Percentiles rank a stretch among this genome's conserved stretches.
phyloP scores from a whole-genome alignment of 148 eudicot species.

The Suaeda aralocaspica region DNA sequence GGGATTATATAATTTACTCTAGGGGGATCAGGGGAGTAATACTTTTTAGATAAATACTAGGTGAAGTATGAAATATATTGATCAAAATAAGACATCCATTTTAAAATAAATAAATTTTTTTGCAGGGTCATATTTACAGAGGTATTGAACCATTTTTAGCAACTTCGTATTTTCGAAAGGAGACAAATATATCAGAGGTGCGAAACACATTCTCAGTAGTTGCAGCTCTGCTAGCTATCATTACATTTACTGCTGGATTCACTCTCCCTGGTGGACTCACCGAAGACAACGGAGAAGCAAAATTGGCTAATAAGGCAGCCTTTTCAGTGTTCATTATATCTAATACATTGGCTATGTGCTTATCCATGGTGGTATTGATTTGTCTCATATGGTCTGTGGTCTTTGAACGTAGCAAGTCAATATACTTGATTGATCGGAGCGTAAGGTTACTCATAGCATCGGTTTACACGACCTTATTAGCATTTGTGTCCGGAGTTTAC shows the following conservation, averaged over 20 bases:
- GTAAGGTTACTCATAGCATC: neutral
- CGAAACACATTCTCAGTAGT: neutral
- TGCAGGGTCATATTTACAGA: no score
- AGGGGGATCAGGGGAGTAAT: no score
- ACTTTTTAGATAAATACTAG: no score
- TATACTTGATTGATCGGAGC: conserved; percentile 5
- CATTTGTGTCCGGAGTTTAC: conserved; percentile 12
- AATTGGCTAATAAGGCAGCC: neutral
- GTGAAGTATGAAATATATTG: no score
- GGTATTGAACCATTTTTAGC: neutral
- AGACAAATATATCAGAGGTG: neutral
- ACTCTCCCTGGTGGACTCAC: conserved; percentile 8
- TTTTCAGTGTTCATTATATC: no score
- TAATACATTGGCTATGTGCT: conserved; percentile 1
- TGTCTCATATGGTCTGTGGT: conserved; percentile 11
- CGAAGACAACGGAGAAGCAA: neutral
- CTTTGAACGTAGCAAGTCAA: neutral
- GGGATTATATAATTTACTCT: no score
- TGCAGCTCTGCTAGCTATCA: conserved; percentile 15
- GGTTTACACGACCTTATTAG: neutral
- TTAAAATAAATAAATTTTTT: no score
- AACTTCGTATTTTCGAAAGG: neutral
- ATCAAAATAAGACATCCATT: no score
- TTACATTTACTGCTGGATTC: conserved; percentile 20
- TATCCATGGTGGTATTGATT: conserved; percentile 5